Evolutionary conservation across 1,139 yeast genomes (phyloP).

Genomic region (Magnusiomyces fungicola): DNA sequence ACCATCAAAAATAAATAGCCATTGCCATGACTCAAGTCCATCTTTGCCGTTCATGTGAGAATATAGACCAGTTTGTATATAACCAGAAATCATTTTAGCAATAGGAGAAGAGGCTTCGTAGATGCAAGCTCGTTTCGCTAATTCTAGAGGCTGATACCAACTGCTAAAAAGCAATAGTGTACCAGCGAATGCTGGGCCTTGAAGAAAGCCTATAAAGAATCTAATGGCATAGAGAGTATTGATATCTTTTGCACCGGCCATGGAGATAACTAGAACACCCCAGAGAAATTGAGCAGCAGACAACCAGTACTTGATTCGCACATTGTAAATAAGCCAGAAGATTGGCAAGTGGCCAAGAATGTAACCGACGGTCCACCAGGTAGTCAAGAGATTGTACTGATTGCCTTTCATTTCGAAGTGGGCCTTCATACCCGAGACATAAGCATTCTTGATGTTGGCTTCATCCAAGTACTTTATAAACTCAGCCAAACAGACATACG

Average conservation of each 20-base stretch:
- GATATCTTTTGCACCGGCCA: conserved; percentile 42
- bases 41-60: conserved; percentile 39
- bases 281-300: conserved; percentile 57
- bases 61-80: conserved; percentile 53
- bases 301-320: conserved; percentile 49
- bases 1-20: conserved; percentile 67
- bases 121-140: conserved; percentile 53
- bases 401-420: conserved; percentile 57
- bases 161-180: conserved; percentile 53
- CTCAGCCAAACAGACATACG: no score
- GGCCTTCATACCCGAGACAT: conserved; percentile 56
- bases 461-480: conserved; percentile 63
- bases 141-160: conserved; percentile 55
- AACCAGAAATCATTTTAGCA: conserved; percentile 57
- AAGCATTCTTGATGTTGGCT: conserved; percentile 51
- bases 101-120: conserved; percentile 54
- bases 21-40: conserved; percentile 60
- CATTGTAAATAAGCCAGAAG: conserved; percentile 33
- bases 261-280: conserved; percentile 56
- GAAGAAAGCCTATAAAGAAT: conserved; percentile 55
- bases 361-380: conserved; percentile 51
- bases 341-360: conserved; percentile 47
- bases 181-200: conserved; percentile 55
- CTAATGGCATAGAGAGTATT: conserved; percentile 49
- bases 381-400: conserved; percentile 55